Evolutionary conservation across 345 rosid species (phyloP), one percentile per base, ranked within the genome.

Genomic region (Hypericum perforatum): DNA sequence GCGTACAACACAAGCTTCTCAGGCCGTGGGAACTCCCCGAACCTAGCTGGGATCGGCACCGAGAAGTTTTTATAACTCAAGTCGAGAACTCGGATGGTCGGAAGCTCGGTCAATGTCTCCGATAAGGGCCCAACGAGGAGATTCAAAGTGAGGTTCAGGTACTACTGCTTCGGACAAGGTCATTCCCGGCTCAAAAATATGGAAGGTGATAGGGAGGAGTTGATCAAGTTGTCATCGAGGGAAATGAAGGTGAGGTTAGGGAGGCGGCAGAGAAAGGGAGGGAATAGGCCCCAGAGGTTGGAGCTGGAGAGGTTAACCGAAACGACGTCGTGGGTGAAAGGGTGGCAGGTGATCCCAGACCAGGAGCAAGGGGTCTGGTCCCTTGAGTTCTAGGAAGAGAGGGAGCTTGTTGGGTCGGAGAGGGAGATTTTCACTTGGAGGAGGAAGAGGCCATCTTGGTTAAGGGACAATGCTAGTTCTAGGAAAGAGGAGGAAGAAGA

Each of bases 401-500:
- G 89, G 9, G 74, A 42, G 36, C 53, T 44, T 57, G 60, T 32
- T 1, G 83, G 94, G 73, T 85, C 92, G 49, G 76, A 74, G 58
- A 92, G 75, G 41, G 76, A 70, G 52, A 64, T 60, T 55, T 77
- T 83, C 36, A 76, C 88, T 57, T 68, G 77, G 54, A 72, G 86
- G 55, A 92, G 90, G 53, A 67, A 82, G 57, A 78, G 80, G 37
- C 95, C 96, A 46, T 87, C 95, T 54, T 82, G 76, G 81, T 72
- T 85, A 0, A 80, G 81, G 3, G 82, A 72, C 45, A 41, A 56
- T 16, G 65, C 37, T 11, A 59, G 5, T 16, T 16, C 7, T 22
- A 22, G 32, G 50, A 37, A 12, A 6, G 14, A 7, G 63, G 44
- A 49, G 43, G 7, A 53, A 63, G 45, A 70, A 54, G 15, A 58